phyloP scores from a whole-genome alignment of 306 rosid species.

The Arachis stenosperma region DNA sequence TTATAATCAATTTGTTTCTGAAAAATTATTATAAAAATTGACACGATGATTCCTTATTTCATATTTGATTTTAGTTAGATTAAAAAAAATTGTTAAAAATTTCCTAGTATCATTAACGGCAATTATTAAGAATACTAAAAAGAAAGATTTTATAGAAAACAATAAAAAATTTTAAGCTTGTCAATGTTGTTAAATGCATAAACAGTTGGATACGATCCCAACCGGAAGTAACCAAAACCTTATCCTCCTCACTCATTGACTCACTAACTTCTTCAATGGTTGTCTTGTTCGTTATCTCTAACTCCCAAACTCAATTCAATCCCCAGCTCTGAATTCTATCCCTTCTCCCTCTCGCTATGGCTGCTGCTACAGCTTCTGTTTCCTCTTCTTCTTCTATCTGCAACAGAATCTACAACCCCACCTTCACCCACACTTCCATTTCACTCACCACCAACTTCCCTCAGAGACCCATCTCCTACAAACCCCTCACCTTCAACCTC shows the following conservation, averaged over 20 bases:
- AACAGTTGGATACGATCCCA: constrained; percentile 13
- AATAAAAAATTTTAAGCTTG: too few relatives aligned
- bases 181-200: too few relatives aligned
- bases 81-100: too few relatives aligned
- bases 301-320: constrained; percentile 1
- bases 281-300: neutral
- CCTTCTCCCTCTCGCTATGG: constrained; percentile 42
- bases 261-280: constrained; percentile 27
- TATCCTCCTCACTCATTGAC: constrained; percentile 33
- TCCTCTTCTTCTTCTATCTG: constrained; percentile 55
- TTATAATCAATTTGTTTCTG: too few relatives aligned
- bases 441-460: constrained; percentile 52
- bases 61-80: too few relatives aligned
- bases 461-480: constrained; percentile 46
- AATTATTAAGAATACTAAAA: too few relatives aligned
- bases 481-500: constrained; percentile 54
- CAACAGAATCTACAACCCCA: constrained; percentile 58
- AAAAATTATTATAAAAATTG: too few relatives aligned
- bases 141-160: too few relatives aligned
- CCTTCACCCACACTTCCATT: constrained; percentile 51
- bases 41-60: too few relatives aligned
- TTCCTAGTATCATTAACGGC: too few relatives aligned
- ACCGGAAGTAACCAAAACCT: constrained; percentile 37
- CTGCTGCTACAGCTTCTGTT: constrained; percentile 51
- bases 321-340: constrained; percentile 9